Percentiles rank a stretch among this genome's conserved stretches.
phyloP scores from a whole-genome alignment of 2,329 filamentous ascomycete species.

The Cladosporium sp. region DNA sequence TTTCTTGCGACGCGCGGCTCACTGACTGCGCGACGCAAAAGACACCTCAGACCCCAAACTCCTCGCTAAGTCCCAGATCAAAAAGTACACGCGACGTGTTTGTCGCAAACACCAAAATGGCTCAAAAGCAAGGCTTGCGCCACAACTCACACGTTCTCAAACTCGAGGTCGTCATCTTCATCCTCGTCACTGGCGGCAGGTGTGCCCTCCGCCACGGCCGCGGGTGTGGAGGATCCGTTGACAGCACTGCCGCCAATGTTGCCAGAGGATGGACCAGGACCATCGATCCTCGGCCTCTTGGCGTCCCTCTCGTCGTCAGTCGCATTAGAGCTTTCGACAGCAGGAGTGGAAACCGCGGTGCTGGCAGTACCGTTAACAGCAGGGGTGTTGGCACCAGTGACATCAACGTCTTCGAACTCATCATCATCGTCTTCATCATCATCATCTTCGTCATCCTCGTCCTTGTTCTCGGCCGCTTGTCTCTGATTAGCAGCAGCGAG shows the following conservation, averaged over 20 bases:
- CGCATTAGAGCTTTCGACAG: constrained; percentile 34
- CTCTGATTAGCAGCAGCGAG: constrained; percentile 61
- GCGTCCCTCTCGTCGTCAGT: constrained; percentile 49
- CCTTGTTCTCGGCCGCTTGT: constrained; percentile 48
- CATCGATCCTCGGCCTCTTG: constrained; percentile 64
- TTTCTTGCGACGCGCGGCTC: background rate
- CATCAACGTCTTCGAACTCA: constrained; percentile 58
- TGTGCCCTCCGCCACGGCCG: constrained; percentile 32
- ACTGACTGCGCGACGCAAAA: background rate
- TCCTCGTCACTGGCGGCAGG: constrained; percentile 44
- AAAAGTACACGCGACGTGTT: background rate
- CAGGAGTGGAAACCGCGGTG: constrained; percentile 35
- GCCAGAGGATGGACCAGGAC: constrained; percentile 35
- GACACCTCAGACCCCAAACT: background rate
- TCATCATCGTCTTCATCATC: constrained; percentile 52
- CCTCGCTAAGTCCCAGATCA: constrained; percentile 1
- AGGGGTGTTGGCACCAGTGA: constrained; percentile 42
- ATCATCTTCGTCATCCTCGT: constrained; percentile 51
- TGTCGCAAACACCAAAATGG: background rate
- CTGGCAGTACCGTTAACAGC: constrained; percentile 32
- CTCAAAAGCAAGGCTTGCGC: background rate
- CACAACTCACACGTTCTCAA: constrained; percentile 21
- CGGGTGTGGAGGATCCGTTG: constrained; percentile 23
- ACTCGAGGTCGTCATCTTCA: constrained; percentile 42
- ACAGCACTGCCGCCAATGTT: constrained; percentile 17